Percentiles rank a stretch among this genome's conserved stretches.
These are phyloP conservation scores for Malus domestica DNA, from an alignment of 306 rosid genomes.

Conservation along the genomic window DNA sequence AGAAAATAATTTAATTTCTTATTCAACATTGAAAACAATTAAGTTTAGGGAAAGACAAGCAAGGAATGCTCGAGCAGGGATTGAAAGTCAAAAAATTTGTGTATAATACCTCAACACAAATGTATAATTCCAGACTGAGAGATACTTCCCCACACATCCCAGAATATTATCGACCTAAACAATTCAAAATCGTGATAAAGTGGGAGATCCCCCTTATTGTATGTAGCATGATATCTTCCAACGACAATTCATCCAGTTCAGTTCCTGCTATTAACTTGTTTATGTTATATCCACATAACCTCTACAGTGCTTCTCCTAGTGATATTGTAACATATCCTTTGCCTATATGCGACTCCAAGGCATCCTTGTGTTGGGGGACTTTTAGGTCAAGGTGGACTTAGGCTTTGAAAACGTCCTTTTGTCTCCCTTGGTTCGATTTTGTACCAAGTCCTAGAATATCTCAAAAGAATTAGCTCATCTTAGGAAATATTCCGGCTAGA, in stretches of 20 bases:
- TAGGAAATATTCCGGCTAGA: no score
- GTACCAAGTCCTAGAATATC: no score
- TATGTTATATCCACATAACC: slow-evolving; percentile 31
- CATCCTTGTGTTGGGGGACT: slow-evolving; percentile 27
- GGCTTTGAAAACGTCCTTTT: no score
- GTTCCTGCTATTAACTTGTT: slow-evolving; percentile 34
- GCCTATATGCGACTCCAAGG: slow-evolving; percentile 84
- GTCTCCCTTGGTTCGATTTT: no score
- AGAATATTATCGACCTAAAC: neutral
- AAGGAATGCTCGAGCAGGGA: no score
- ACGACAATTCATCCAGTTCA: slow-evolving; percentile 50
- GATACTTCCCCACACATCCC: neutral
- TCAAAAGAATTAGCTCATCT: no score
- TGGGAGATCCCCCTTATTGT: slow-evolving; percentile 78
- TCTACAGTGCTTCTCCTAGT: slow-evolving; percentile 94
- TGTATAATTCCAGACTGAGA: neutral
- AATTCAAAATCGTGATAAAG: slow-evolving; percentile 22
- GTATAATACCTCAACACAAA: neutral
- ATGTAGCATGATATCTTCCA: slow-evolving; percentile 52
- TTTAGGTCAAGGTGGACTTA: no score
- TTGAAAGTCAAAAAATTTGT: no score
- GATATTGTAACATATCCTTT: slow-evolving; percentile 62
- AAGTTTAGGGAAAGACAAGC: no score
- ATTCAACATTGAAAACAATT: no score
- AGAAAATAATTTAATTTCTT: no score